Percentiles rank a stretch among this genome's conserved stretches.
Evolutionary conservation across 371 early-diverging fungal genomes (phyloP).

Genomic region (Paraphysoderma sedebokerense): DNA sequence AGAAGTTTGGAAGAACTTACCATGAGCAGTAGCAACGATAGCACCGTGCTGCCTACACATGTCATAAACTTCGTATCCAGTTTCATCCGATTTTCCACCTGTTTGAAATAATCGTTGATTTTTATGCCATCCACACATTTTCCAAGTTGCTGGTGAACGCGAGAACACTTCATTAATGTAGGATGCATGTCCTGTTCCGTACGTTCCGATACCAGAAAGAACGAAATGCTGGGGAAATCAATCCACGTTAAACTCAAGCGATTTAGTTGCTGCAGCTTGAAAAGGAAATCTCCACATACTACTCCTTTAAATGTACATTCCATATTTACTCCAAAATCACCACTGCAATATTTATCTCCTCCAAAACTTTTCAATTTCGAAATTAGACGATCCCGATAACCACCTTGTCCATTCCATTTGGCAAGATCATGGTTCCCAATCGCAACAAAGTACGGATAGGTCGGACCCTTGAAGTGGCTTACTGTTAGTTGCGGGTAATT

Average conservation of each 20-base stretch:
- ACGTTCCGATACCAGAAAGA: slow-evolving; percentile 18
- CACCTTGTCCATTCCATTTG: slow-evolving; percentile 10
- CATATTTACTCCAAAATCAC: slow-evolving; percentile 17
- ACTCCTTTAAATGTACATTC: slow-evolving; percentile 12
- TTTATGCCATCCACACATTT: slow-evolving; percentile 22
- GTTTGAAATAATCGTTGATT: slow-evolving; percentile 18
- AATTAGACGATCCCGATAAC: no score
- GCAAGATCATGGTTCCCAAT: slow-evolving; percentile 21
- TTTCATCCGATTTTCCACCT: slow-evolving; percentile 19
- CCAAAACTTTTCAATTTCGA: no score
- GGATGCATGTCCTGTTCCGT: slow-evolving; percentile 12
- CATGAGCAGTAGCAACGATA: slow-evolving; percentile 16
- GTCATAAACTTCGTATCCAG: slow-evolving; percentile 18
- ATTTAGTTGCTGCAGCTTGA: no score
- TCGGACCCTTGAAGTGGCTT: no score
- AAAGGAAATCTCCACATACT: no score
- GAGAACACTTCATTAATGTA: slow-evolving; percentile 6
- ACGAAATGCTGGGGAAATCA: no score
- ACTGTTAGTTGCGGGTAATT: no score
- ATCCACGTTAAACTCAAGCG: no score
- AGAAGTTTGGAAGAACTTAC: no score
- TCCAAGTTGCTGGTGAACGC: slow-evolving; percentile 9
- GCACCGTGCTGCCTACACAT: slow-evolving; percentile 17
- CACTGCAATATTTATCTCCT: no score
- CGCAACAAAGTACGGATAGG: slow-evolving; percentile 10